A percentile compares a stretch with the other conserved stretches of the same genome.
phyloP scores from a whole-genome alignment of 2,329 filamentous ascomycete genomes.

The Diaporthe citri region DNA sequence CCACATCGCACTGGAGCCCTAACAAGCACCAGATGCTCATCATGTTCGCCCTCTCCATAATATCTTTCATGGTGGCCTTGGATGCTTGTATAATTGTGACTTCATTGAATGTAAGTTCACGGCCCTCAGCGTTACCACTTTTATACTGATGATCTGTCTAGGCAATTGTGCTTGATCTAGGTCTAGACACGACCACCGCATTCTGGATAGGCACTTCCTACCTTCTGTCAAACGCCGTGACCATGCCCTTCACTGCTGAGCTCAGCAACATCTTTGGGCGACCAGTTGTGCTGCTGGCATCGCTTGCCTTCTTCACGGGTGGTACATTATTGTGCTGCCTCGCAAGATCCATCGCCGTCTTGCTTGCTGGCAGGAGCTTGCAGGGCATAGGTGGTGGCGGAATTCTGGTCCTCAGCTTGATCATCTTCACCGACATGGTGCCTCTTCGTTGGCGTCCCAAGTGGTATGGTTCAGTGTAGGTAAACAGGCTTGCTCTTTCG shows the following conservation, averaged over 20 bases:
- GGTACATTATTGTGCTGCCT: background rate
- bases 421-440: no score
- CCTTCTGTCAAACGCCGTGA: conserved; percentile 47
- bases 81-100: conserved; percentile 58
- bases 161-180: conserved; percentile 51
- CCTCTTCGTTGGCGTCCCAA: no score
- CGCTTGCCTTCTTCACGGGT: background rate
- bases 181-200: conserved; percentile 51
- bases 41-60: conserved; percentile 52
- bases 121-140: background rate
- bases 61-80: conserved; percentile 59
- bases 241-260: background rate
- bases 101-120: conserved; percentile 52
- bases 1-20: conserved; percentile 47
- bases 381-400: no score
- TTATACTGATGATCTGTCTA: conserved; percentile 34
- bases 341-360: background rate
- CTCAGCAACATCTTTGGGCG: conserved; percentile 1
- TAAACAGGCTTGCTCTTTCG: background rate
- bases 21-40: conserved; percentile 52
- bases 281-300: background rate
- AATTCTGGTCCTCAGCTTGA: no score
- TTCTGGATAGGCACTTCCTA: conserved; percentile 55
- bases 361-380: no score
- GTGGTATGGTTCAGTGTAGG: no score